A percentile compares a stretch with the other conserved stretches of the same genome.
These are phyloP conservation scores for Onygenales sp. DNA, from an alignment of 2,329 filamentous ascomycete species.

Conservation along the genomic window DNA sequence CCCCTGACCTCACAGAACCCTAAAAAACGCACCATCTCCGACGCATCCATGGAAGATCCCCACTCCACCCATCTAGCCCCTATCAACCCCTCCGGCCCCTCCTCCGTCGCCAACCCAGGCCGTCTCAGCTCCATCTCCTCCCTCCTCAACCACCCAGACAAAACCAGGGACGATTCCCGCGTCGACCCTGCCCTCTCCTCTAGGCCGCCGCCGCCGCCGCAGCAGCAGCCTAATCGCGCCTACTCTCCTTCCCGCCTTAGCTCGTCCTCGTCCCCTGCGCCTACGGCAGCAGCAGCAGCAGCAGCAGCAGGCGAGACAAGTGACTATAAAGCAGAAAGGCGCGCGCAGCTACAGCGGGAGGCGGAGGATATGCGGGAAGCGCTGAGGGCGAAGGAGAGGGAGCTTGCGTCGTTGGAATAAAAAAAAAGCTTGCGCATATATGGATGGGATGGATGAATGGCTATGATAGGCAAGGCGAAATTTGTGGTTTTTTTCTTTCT, in stretches of 20 bases:
- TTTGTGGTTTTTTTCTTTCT: constrained; percentile 5
- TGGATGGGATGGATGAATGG: too few species aligned
- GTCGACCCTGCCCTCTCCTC: constrained; percentile 32
- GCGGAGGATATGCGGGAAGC: constrained; percentile 66
- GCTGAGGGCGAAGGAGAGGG: constrained; percentile 63
- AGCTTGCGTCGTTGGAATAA: constrained; percentile 48
- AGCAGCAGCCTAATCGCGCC: constrained; percentile 11
- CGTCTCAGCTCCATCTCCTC: constrained; percentile 67
- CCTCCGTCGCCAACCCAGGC: constrained; percentile 35
- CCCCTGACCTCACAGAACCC: constrained; percentile 20
- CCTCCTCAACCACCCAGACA: constrained; percentile 56
- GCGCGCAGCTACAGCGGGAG: constrained; percentile 59
- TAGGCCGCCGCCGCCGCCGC: constrained; percentile 16
- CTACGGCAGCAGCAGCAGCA: constrained; percentile 15
- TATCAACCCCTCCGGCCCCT: constrained; percentile 17
- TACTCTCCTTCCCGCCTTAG: constrained; percentile 5
- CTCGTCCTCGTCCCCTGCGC: constrained; percentile 13
- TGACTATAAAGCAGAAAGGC: constrained; percentile 49
- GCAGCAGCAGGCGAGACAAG: constrained; percentile 34
- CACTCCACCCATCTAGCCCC: constrained; percentile 26
- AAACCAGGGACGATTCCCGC: constrained; percentile 17
- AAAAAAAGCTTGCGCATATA: too few species aligned
- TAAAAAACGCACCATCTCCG: constrained; percentile 29
- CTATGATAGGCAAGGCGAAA: neutral
- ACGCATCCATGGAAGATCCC: constrained; percentile 18